Percentiles rank a stretch among this genome's conserved stretches.
Evolutionary conservation across 306 rosid genomes (phyloP).

Genomic region (Trifolium dubium): DNA sequence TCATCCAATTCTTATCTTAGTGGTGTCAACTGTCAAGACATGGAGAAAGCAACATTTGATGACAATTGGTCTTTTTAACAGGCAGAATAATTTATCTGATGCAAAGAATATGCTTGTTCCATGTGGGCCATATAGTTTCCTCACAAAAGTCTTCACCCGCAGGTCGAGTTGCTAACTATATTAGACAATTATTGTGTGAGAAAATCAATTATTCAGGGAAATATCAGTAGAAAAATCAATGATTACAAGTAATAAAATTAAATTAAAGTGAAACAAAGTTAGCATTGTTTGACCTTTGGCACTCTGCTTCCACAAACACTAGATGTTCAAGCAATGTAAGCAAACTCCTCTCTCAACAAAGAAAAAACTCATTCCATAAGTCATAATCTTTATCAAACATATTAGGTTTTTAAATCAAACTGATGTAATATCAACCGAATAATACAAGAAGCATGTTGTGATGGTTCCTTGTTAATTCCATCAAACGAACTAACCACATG

Average conservation of each 20-base stretch:
- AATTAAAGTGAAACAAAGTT: neutral
- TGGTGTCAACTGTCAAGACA: constrained; percentile 18
- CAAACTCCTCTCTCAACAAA: constrained; percentile 7
- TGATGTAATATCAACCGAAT: neutral
- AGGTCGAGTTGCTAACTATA: neutral
- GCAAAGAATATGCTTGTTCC: constrained; percentile 37
- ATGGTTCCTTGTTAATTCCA: constrained; percentile 6
- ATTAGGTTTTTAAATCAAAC: neutral
- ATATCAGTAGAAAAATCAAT: constrained; percentile 27
- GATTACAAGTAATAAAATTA: constrained; percentile 4
- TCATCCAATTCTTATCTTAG: constrained; percentile 27
- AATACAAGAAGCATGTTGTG: constrained; percentile 6
- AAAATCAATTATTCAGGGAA: neutral
- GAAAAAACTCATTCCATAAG: neutral
- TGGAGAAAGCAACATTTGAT: constrained; percentile 29
- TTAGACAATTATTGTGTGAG: neutral
- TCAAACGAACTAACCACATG: neutral
- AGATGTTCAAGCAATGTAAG: neutral
- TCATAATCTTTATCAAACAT: neutral
- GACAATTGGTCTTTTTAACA: neutral
- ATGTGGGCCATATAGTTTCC: neutral
- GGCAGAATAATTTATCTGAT: constrained; percentile 10
- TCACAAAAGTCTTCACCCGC: constrained; percentile 2
- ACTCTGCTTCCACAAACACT: neutral
- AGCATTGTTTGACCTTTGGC: neutral